Evolutionary conservation across 306 rosid species (phyloP).

Genomic region (Quercus aquifolioides): DNA sequence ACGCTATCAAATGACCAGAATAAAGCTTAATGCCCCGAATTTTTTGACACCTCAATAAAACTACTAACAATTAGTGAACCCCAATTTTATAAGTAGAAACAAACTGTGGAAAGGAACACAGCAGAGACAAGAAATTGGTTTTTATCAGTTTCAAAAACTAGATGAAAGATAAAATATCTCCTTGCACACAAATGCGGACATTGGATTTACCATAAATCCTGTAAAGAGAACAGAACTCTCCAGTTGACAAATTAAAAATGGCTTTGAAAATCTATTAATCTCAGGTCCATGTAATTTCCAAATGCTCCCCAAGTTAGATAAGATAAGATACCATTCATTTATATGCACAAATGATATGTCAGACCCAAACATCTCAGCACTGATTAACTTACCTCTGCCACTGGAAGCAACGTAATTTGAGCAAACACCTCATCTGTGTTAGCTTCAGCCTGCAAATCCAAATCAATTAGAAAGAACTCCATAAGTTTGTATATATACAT

Average conservation of each 20-base stretch:
- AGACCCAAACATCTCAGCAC: neutral
- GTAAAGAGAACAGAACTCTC: neutral
- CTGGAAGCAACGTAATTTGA: constrained; percentile 53
- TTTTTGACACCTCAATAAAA: neutral
- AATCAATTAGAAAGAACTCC: neutral
- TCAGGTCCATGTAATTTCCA: neutral
- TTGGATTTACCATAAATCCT: neutral
- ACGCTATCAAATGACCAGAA: neutral
- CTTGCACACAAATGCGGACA: neutral
- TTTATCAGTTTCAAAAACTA: neutral
- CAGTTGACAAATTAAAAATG: neutral
- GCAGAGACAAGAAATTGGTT: neutral
- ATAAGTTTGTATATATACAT: too few relatives aligned
- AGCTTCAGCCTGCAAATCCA: constrained; percentile 51
- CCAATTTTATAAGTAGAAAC: neutral
- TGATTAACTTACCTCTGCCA: constrained; percentile 28
- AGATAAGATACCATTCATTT: neutral
- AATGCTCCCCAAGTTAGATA: neutral
- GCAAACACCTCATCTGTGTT: constrained; percentile 61
- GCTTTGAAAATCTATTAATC: neutral
- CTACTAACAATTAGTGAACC: neutral
- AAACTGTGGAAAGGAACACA: neutral
- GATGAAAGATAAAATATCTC: neutral
- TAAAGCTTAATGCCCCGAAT: neutral
- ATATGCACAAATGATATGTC: neutral